These are phyloP conservation scores for Cercophora samala DNA, from an alignment of 495 filamentous ascomycete species.

Conservation along the genomic window DNA sequence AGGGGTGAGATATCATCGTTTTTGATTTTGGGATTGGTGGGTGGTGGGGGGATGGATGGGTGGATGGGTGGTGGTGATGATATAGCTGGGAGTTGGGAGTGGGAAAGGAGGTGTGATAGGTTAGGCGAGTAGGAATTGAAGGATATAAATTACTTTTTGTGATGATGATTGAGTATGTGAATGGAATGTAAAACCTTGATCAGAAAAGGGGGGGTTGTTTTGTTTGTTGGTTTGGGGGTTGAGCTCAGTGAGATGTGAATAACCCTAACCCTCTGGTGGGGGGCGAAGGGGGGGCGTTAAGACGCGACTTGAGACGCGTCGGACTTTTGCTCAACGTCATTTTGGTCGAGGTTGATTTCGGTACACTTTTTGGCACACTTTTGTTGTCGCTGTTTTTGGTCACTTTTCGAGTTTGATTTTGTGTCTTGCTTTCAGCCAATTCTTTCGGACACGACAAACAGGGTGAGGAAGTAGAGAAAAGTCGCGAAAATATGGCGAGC, in stretches of 20 bases:
- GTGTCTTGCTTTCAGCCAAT: background rate
- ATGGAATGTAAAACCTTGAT: background rate
- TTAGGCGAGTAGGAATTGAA: background rate
- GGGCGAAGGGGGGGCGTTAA: too few relatives aligned
- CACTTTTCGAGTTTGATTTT: background rate
- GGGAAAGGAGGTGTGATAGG: background rate
- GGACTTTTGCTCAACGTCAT: background rate
- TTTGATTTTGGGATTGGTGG: background rate
- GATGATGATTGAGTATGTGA: background rate
- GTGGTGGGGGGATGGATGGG: background rate
- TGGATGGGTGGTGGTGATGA: too few relatives aligned
- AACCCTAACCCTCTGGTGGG: background rate
- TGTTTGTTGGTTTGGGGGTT: background rate
- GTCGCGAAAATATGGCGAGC: slow-evolving; percentile 42
- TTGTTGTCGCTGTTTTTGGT: background rate
- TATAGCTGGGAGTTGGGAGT: background rate
- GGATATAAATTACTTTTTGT: background rate
- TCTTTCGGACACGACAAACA: too few relatives aligned
- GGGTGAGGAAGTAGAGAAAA: background rate
- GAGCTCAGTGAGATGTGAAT: background rate
- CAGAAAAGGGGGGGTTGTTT: background rate
- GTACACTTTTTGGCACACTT: background rate
- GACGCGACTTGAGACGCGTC: background rate
- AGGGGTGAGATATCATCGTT: background rate
- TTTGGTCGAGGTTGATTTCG: background rate